phyloP scores from a whole-genome alignment of 2,329 filamentous ascomycete genomes.

The Leptoxyphium fumago region DNA sequence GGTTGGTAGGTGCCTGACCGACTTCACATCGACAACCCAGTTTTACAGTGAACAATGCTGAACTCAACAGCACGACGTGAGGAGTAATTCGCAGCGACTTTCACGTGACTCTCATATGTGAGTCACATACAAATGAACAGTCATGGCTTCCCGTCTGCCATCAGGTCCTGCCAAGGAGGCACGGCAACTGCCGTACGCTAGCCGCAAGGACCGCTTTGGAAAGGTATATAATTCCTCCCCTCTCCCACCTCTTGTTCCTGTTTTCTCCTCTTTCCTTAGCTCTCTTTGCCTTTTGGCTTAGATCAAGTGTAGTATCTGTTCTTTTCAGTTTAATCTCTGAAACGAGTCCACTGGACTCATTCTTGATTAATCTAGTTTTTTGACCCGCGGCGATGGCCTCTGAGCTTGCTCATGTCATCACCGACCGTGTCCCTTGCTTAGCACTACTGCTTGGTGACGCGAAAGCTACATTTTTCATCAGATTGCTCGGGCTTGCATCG shows the following conservation, averaged over 20 bases:
- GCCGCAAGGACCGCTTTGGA: too few relatives aligned
- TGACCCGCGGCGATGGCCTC: neutral
- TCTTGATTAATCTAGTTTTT: slow-evolving; percentile 7
- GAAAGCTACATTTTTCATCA: neutral
- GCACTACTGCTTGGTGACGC: neutral
- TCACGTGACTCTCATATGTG: too few relatives aligned
- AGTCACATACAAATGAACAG: too few relatives aligned
- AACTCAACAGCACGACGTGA: too few relatives aligned
- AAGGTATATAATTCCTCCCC: neutral
- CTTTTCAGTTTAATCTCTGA: slow-evolving; percentile 8
- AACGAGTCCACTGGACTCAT: slow-evolving; percentile 2
- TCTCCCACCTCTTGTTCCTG: neutral
- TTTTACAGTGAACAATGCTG: too few relatives aligned
- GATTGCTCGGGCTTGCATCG: neutral
- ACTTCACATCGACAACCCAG: too few relatives aligned
- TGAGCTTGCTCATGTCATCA: neutral
- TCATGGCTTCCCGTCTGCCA: too few relatives aligned
- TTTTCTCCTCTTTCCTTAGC: slow-evolving; percentile 1
- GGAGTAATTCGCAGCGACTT: too few relatives aligned
- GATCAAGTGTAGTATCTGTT: slow-evolving; percentile 10
- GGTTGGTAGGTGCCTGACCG: too few relatives aligned
- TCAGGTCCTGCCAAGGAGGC: too few relatives aligned
- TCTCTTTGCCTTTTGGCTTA: slow-evolving; percentile 4
- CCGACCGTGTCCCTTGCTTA: neutral
- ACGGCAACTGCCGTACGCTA: too few relatives aligned